A percentile compares a stretch with the other conserved stretches of the same genome.
These are phyloP conservation scores for Pichia gijzeniarum DNA, from an alignment of 805 yeast genomes.

Conservation along the genomic window DNA sequence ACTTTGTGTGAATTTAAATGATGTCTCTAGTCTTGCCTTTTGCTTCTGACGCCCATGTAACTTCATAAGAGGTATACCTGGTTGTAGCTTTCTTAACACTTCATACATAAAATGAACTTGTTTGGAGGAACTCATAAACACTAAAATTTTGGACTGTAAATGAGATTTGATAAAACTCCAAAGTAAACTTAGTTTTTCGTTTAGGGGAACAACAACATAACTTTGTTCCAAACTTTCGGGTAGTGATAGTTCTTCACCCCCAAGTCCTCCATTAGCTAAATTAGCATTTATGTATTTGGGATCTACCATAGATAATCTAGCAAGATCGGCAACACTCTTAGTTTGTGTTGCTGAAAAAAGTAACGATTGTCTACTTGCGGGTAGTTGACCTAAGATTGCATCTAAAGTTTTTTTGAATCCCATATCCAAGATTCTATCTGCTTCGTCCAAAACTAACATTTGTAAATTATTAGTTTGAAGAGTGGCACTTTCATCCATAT, in stretches of 20 bases:
- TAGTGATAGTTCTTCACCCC: conserved; percentile 34
- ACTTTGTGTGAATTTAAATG: conserved; percentile 68
- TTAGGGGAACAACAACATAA: conserved; percentile 62
- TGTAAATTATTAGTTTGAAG: conserved; percentile 71
- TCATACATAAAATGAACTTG: conserved; percentile 90
- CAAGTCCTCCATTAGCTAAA: conserved; percentile 15
- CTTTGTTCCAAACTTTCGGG: conserved; percentile 85
- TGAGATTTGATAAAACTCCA: conserved; percentile 86
- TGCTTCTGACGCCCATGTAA: conserved; percentile 88
- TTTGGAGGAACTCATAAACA: conserved; percentile 80
- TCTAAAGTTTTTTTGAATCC: conserved; percentile 83
- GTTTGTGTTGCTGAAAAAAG: conserved; percentile 88
- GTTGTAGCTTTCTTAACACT: conserved; percentile 78
- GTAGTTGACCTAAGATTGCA: conserved; percentile 69
- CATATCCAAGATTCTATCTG: conserved; percentile 90
- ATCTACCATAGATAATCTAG: conserved; percentile 63
- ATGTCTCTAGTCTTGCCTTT: conserved; percentile 78
- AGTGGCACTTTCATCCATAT: conserved; percentile 82
- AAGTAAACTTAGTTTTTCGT: conserved; percentile 77
- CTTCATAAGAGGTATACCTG: conserved; percentile 84
- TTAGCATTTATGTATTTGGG: conserved; percentile 54
- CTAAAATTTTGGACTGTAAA: conserved; percentile 70
- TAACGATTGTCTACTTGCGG: conserved; percentile 75
- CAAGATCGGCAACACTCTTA: conserved; percentile 73
- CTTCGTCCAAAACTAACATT: conserved; percentile 80